Conservation (phyloP, 805 yeast species). For the Kodamaea hsintzibuensis region DNA sequence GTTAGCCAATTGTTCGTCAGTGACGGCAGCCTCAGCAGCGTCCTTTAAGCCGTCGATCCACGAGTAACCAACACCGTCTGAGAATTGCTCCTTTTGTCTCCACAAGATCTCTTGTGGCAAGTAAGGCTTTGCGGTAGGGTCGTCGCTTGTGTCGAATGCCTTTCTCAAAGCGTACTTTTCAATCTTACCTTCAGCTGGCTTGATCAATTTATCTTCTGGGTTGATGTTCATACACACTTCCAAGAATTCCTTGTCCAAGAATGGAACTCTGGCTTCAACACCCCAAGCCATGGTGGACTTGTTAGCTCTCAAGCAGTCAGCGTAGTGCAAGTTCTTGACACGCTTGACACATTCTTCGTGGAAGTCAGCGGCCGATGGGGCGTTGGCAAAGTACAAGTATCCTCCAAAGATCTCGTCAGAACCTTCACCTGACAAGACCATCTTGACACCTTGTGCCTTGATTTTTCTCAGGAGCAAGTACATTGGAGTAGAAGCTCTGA, state of each 20-base stretch:
- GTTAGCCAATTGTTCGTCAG: conserved; percentile 86
- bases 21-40: conserved; percentile 79
- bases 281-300: conserved; percentile 99
- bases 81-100: conserved; percentile 99
- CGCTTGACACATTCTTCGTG: conserved; percentile 94
- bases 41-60: conserved; percentile 99
- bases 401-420: conserved; percentile 99
- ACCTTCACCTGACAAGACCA: conserved; percentile 99
- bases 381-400: conserved; percentile 93
- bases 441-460: conserved; percentile 99
- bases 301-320: conserved; percentile 98
- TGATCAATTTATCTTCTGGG: conserved; percentile 88
- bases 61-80: conserved; percentile 99
- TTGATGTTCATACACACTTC: conserved; percentile 92
- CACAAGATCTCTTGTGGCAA: conserved; percentile 95
- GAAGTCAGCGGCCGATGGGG: conserved; percentile 92
- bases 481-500: conserved; percentile 99
- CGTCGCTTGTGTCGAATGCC: conserved; percentile 93
- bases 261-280: conserved; percentile 98
- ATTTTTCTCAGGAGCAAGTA: conserved; percentile 92
- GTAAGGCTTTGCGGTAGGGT: conserved; percentile 76
- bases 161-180: conserved; percentile 96
- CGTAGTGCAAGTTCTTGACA: conserved; percentile 94
- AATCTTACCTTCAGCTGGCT: conserved; percentile 68
- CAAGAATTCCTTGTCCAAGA: conserved; percentile 91